Percentiles rank a stretch among this genome's conserved stretches.
These are phyloP conservation scores for Calendula officinalis DNA, from an alignment of 129 eudicot genomes.

Conservation along the genomic window DNA sequence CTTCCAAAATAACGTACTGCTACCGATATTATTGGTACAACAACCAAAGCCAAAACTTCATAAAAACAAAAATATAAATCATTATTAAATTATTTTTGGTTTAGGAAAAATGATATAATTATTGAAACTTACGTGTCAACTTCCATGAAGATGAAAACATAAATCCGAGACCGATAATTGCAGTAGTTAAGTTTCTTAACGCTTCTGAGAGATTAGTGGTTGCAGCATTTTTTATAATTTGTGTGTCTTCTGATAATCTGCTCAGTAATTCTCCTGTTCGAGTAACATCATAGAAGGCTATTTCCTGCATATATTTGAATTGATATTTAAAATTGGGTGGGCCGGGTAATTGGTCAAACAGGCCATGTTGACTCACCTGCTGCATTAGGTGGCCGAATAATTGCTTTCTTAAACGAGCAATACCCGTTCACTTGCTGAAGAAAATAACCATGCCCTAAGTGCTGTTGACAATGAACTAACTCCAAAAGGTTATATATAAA, in stretches of 20 bases:
- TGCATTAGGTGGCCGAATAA: conserved; percentile 52
- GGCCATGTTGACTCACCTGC: conserved; percentile 32
- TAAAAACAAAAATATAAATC: not conserved
- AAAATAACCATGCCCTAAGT: conserved; percentile 47
- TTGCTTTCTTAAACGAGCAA: conserved; percentile 51
- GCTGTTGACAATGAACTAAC: conserved; percentile 47
- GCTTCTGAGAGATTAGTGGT: conserved; percentile 66
- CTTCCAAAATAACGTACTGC: conserved; percentile 42
- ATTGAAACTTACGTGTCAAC: conserved; percentile 57
- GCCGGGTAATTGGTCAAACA: not conserved
- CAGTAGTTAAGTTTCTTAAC: conserved; percentile 50
- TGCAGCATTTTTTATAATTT: conserved; percentile 65
- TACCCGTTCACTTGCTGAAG: conserved; percentile 55
- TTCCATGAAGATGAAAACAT: conserved; percentile 98
- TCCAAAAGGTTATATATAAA: conserved; percentile 33
- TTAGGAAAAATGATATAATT: not conserved
- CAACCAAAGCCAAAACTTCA: conserved; percentile 73
- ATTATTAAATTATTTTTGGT: not conserved
- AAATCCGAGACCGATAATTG: conserved; percentile 69
- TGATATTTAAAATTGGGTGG: not conserved
- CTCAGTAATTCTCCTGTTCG: conserved; percentile 63
- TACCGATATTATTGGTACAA: conserved; percentile 70
- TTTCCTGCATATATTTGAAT: conserved; percentile 36
- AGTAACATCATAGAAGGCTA: conserved; percentile 66
- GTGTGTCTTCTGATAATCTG: conserved; percentile 64